Evolutionary conservation across 495 filamentous ascomycete genomes (phyloP).

Genomic region (Daldinia grandis): DNA sequence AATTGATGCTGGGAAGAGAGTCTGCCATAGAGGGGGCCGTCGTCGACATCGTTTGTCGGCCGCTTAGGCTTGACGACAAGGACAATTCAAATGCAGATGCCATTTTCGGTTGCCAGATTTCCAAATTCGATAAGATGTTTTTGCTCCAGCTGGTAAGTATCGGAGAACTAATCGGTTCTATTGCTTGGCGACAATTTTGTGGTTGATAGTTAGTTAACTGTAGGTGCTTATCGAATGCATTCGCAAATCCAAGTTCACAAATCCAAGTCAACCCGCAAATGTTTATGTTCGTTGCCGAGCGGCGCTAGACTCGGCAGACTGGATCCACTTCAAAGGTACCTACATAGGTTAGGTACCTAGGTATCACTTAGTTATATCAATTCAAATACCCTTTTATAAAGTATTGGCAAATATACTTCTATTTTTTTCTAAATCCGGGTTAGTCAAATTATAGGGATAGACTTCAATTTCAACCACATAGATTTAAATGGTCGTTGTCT

Average conservation of each 20-base stretch:
- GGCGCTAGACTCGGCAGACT: constrained; percentile 2
- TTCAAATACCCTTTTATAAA: background rate
- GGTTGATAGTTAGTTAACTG: constrained; percentile 5
- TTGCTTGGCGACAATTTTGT: constrained; percentile 17
- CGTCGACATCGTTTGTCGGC: constrained; percentile 67
- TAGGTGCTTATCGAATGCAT: background rate
- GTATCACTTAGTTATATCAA: background rate
- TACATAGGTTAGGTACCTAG: background rate
- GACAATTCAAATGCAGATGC: constrained; percentile 78
- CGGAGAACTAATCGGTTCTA: constrained; percentile 8
- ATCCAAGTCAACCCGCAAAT: constrained; percentile 17
- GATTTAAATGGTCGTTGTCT: background rate
- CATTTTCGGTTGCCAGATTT: constrained; percentile 55
- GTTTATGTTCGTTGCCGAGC: constrained; percentile 48
- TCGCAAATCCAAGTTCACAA: constrained; percentile 1
- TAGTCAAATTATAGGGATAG: background rate
- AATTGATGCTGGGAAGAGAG: constrained; percentile 87
- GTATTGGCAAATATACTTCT: background rate
- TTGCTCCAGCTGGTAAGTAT: background rate
- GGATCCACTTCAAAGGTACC: constrained; percentile 9
- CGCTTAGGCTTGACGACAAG: constrained; percentile 74
- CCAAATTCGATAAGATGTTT: background rate
- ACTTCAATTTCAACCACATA: background rate
- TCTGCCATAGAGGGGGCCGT: constrained; percentile 68
- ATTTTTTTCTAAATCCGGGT: background rate